A percentile compares a stretch with the other conserved stretches of the same genome.
Conservation (phyloP, 1,284 basidiomycete species). For the Mycena sp. region DNA sequence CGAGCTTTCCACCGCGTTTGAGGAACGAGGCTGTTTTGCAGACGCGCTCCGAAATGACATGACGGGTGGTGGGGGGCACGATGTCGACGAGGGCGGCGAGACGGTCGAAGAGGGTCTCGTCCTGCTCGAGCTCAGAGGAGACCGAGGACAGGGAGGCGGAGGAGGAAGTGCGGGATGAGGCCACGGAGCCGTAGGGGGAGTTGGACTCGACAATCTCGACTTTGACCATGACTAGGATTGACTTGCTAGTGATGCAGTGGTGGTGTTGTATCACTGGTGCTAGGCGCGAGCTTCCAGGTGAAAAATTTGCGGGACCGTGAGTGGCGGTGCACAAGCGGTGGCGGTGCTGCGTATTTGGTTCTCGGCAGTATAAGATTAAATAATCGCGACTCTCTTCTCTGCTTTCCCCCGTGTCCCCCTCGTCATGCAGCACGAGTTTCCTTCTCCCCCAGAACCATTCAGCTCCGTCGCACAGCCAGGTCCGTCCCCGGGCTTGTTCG, state of each 20-base stretch:
- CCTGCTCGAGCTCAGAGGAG: constrained; percentile 69
- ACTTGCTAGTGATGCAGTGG: too few species aligned
- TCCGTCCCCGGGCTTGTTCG: constrained; percentile 31
- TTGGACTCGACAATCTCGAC: constrained; percentile 84
- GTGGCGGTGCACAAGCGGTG: too few species aligned
- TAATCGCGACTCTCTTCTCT: too few species aligned
- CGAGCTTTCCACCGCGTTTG: constrained; percentile 72
- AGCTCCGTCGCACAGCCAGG: constrained; percentile 17
- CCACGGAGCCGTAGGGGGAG: constrained; percentile 75
- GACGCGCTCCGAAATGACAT: constrained; percentile 72
- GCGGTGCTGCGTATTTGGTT: too few species aligned
- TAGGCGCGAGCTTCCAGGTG: too few species aligned
- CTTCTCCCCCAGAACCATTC: constrained; percentile 6
- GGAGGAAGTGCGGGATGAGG: constrained; percentile 73
- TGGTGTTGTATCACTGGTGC: too few species aligned
- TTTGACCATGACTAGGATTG: constrained; percentile 82
- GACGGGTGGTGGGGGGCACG: constrained; percentile 90
- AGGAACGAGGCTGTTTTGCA: constrained; percentile 70
- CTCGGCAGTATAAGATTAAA: too few species aligned
- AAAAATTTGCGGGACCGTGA: too few species aligned
- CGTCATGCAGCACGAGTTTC: constrained; percentile 23
- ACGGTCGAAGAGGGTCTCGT: constrained; percentile 92
- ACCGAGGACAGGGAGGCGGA: constrained; percentile 79
- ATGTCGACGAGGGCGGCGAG: constrained; percentile 94
- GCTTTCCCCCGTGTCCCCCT: background rate